Evolutionary conservation across 108 stramenopile species (phyloP).

Genomic region (Stephanodiscus triporus): DNA sequence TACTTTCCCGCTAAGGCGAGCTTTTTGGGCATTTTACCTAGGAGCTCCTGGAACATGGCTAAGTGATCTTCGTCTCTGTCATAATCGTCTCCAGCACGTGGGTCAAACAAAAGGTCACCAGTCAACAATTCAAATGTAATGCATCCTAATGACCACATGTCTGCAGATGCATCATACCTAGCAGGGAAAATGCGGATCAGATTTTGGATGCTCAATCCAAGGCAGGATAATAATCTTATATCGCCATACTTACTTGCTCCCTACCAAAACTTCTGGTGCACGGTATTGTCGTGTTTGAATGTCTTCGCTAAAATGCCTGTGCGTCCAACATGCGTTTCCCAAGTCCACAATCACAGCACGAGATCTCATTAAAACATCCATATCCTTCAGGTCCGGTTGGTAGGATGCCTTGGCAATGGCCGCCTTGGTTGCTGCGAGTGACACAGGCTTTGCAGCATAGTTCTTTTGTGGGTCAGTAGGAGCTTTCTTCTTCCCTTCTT

Average conservation of each 20-base stretch:
- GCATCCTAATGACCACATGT: slow-evolving; percentile 99
- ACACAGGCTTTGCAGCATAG: slow-evolving; percentile 58
- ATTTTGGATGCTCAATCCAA: neutral
- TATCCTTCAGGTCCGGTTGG: slow-evolving; percentile 78
- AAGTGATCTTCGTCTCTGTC: slow-evolving; percentile 99
- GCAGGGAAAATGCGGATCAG: neutral
- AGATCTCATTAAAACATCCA: slow-evolving; percentile 61
- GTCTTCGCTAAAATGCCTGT: slow-evolving; percentile 97
- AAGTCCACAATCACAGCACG: slow-evolving; percentile 94
- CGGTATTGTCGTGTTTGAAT: slow-evolving; percentile 99
- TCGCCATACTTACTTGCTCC: slow-evolving; percentile 67
- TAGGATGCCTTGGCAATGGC: slow-evolving; percentile 50
- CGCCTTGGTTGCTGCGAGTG: slow-evolving; percentile 47
- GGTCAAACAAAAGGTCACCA: slow-evolving; percentile 98
- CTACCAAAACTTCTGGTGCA: slow-evolving; percentile 94
- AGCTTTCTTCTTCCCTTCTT: slow-evolving; percentile 37
- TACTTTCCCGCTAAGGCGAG: slow-evolving; percentile 88
- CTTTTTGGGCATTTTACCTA: slow-evolving; percentile 95
- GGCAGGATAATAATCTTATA: neutral
- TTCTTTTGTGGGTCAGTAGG: slow-evolving; percentile 30
- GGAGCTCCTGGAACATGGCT: slow-evolving; percentile 97
- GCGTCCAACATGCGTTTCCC: slow-evolving; percentile 98
- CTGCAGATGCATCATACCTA: slow-evolving; percentile 93
- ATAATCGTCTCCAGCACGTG: slow-evolving; percentile 89
- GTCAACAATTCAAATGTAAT: slow-evolving; percentile 97